Evolutionary conservation across 192 early-diverging fungal genomes (phyloP), one percentile per base, ranked within the genome.

Genomic region (Phlyctochytrium planicorne): DNA sequence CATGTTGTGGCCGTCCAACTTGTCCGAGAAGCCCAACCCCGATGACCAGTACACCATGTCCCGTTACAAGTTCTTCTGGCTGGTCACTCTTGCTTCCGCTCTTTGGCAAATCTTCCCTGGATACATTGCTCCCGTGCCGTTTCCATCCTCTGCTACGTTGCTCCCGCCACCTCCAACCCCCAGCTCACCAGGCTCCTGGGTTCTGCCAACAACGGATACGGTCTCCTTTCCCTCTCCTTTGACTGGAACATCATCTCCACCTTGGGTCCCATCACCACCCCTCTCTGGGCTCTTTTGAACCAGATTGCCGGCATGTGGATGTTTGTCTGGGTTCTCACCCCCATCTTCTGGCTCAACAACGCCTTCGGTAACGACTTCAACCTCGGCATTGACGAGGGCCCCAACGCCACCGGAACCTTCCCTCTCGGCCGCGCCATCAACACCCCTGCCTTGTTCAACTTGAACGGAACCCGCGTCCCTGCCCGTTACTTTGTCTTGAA

Each of bases 1-100:
- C 4, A 94, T 96, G 93, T 81, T 93, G 35, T 96, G 91, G 91
- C 93, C 93, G 6, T 62, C 79, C 2, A 89, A 84, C 60, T 78
- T 95, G 34, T 81, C 91, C 37, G 87, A 6, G 40, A 47, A 47
- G 10, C 40, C 40, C 40, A 20, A 14, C 88, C 90, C 14, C 84
- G 90, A 62, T 90, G 90, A 40, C 88, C 88, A 71, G 92, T 90
- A 61, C 40, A 47, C 6, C 10, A 47, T 47, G 10, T 47, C 61
- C 2, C 63, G 63, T 10, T 65, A 20, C 63, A 29, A 12, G 16
- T 65, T 52, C 47, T 65, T 65, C 47, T 65, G 34, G 34, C 47
- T 24, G 34, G 20, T 37, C 1, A 47, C 25, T 3, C 23, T 47
- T 10, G 72, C 62, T 10, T 74, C 71, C 67, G 50, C 32, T 60